Percentiles rank a stretch among this genome's conserved stretches.
These are phyloP conservation scores for Exophiala phaeomuriformis DNA, from an alignment of 2,329 filamentous ascomycete genomes.

Conservation along the genomic window DNA sequence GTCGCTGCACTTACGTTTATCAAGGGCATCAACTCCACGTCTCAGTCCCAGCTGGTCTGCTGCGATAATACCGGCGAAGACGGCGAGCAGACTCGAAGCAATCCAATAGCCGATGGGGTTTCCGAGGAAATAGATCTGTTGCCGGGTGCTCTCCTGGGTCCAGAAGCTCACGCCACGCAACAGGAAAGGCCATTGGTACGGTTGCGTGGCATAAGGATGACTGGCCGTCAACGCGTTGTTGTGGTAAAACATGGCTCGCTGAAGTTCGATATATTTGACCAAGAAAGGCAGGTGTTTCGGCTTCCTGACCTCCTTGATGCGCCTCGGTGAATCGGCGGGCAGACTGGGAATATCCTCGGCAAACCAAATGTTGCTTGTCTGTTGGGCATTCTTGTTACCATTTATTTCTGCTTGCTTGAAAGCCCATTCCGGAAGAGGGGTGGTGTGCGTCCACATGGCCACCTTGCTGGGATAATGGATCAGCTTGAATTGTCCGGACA, in stretches of 20 bases:
- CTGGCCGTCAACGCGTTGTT: conserved; percentile 97
- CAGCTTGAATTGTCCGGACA: conserved; percentile 91
- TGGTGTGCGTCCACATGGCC: conserved; percentile 97
- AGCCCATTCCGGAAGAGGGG: conserved; percentile 91
- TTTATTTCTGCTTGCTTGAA: conserved; percentile 99
- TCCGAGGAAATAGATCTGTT: conserved; percentile 97
- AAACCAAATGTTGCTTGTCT: conserved; percentile 89
- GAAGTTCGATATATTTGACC: conserved; percentile 90
- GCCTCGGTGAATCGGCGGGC: conserved; percentile 61
- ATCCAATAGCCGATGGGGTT: conserved; percentile 98
- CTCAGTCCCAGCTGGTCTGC: conserved; percentile 91
- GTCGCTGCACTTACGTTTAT: conserved; percentile 62
- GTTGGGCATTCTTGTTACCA: conserved; percentile 89
- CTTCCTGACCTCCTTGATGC: conserved; percentile 66
- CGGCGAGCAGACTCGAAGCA: conserved; percentile 80
- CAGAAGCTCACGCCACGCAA: conserved; percentile 97
- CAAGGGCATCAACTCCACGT: conserved; percentile 85
- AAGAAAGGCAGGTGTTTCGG: conserved; percentile 82
- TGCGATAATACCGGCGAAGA: conserved; percentile 83
- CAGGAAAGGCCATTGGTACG: conserved; percentile 96
- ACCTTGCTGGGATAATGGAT: conserved; percentile 92
- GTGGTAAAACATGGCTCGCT: conserved; percentile 98
- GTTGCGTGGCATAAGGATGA: conserved; percentile 90
- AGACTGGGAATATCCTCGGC: conserved; percentile 86
- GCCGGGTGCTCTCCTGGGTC: conserved; percentile 88